These are phyloP conservation scores for Picochlorum sp. DNA, from an alignment of 139 green algal species.

Conservation along the genomic window DNA sequence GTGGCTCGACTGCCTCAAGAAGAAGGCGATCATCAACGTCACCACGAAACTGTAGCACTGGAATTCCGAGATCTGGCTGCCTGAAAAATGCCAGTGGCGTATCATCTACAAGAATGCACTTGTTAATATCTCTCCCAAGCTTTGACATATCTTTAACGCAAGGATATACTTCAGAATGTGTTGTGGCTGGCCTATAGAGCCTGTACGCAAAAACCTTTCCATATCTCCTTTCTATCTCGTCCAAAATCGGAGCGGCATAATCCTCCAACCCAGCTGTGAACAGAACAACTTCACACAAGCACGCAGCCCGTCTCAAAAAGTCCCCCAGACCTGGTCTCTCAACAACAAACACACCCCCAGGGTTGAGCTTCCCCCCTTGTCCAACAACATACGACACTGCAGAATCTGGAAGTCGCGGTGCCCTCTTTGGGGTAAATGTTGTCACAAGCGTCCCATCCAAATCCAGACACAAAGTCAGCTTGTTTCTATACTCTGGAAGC, in stretches of 20 bases:
- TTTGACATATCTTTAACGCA: slow-evolving; percentile 81
- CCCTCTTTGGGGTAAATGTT: slow-evolving; percentile 64
- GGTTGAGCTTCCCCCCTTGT: slow-evolving; percentile 61
- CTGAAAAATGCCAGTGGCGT: slow-evolving; percentile 78
- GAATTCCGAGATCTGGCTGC: slow-evolving; percentile 82
- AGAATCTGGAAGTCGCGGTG: slow-evolving; percentile 45
- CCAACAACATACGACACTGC: slow-evolving; percentile 57
- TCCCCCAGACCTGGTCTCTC: slow-evolving; percentile 67
- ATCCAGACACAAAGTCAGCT: slow-evolving; percentile 76
- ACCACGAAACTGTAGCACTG: slow-evolving; percentile 68
- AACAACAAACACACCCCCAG: slow-evolving; percentile 71
- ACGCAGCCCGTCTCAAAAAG: slow-evolving; percentile 48
- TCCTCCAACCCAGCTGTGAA: slow-evolving; percentile 85
- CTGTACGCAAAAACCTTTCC: slow-evolving; percentile 14
- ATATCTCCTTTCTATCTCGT: slow-evolving; percentile 52
- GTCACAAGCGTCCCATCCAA: slow-evolving; percentile 78
- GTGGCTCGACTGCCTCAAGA: slow-evolving; percentile 67
- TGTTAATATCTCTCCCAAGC: slow-evolving; percentile 52
- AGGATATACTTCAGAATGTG: slow-evolving; percentile 48
- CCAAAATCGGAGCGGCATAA: slow-evolving; percentile 73
- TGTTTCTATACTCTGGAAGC: slow-evolving; percentile 19
- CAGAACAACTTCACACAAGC: slow-evolving; percentile 59
- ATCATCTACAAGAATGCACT: slow-evolving; percentile 84
- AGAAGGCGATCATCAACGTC: slow-evolving; percentile 72
- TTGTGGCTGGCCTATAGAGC: slow-evolving; percentile 46